Conservation (phyloP, 1,139 yeast genomes). For the Pichia sp. region DNA sequence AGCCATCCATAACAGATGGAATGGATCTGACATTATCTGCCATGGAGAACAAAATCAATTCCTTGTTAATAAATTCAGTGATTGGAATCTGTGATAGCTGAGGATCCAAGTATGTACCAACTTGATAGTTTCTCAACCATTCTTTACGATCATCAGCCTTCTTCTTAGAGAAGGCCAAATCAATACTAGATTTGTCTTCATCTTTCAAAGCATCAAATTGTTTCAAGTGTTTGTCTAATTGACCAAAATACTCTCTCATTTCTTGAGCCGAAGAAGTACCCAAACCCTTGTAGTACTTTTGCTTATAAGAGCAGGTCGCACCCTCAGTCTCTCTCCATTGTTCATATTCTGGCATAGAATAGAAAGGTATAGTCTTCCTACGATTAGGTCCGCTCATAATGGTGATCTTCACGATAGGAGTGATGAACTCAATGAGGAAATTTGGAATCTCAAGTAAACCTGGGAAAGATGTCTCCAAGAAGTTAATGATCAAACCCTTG, state of each 20-base stretch:
- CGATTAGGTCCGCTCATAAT: conserved; percentile 58
- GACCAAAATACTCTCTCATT: conserved; percentile 84
- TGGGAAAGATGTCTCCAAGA: conserved; percentile 89
- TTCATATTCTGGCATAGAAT: conserved; percentile 95
- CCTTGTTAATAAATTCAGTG: conserved; percentile 90
- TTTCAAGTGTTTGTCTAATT: conserved; percentile 80
- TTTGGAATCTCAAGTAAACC: conserved; percentile 90
- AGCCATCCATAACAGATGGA: conserved; percentile 91
- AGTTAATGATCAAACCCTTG: conserved; percentile 91
- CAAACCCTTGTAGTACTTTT: conserved; percentile 96
- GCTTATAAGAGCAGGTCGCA: conserved; percentile 70
- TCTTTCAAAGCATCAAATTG: conserved; percentile 76
- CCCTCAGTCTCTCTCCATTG: conserved; percentile 88
- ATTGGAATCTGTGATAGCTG: conserved; percentile 72
- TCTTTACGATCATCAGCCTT: conserved; percentile 97
- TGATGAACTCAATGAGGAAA: conserved; percentile 85
- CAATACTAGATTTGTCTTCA: conserved; percentile 76
- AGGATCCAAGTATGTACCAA: conserved; percentile 94
- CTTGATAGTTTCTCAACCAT: conserved; percentile 84
- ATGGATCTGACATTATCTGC: conserved; percentile 96
- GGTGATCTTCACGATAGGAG: conserved; percentile 93
- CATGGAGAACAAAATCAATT: conserved; percentile 88
- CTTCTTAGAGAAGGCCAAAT: conserved; percentile 89
- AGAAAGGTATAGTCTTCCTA: conserved; percentile 60
- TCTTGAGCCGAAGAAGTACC: conserved; percentile 87